These are phyloP conservation scores for Puccinia sorghi DNA, from an alignment of 1,284 basidiomycete genomes.

Conservation along the genomic window DNA sequence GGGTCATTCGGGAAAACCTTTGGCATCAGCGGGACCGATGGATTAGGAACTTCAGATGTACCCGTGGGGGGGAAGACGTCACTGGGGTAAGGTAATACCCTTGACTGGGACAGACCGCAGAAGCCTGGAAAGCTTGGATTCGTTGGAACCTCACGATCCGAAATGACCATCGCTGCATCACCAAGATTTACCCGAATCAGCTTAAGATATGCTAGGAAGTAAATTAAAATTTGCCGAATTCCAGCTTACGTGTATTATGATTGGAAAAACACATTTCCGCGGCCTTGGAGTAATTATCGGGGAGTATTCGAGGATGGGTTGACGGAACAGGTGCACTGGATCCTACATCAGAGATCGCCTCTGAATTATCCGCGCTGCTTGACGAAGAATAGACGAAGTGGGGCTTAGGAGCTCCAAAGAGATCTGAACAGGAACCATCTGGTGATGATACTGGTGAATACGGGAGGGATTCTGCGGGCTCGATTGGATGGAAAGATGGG, in stretches of 20 bases:
- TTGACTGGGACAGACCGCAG: background rate
- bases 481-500: background rate
- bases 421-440: slow-evolving; percentile 11
- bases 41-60: background rate
- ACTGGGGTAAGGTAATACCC: background rate
- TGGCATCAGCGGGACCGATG: background rate
- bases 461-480: background rate
- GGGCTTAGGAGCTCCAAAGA: background rate
- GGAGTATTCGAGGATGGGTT: background rate
- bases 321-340: background rate
- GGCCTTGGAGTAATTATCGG: background rate
- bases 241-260: background rate
- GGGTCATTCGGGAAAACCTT: background rate
- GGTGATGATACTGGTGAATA: slow-evolving; percentile 6
- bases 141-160: background rate
- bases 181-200: background rate
- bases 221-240: too few species aligned
- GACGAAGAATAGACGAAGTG: background rate
- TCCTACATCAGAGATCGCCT: background rate
- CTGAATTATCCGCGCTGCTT: slow-evolving; percentile 1
- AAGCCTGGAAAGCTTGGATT: background rate
- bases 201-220: background rate
- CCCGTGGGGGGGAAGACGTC: background rate
- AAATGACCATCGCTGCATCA: background rate
- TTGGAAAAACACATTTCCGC: background rate